Evolutionary conservation across 148 eudicot genomes (phyloP).

Genomic region (Vaccinium vitisidaea): DNA sequence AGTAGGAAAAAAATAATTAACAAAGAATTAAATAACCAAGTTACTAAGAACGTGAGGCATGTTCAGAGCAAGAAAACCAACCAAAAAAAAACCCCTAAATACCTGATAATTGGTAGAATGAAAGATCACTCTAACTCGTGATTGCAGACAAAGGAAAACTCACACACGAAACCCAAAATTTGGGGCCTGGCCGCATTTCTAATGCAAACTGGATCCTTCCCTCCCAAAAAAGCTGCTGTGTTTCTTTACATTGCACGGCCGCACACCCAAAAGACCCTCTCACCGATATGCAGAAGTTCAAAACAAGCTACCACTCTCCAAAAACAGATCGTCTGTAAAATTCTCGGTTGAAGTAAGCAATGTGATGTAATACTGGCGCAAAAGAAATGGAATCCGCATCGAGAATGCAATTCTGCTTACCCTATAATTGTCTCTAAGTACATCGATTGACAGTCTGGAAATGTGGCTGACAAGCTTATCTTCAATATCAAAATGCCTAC

Average conservation of each 20-base stretch:
- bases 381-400: background rate
- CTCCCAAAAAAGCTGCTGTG: background rate
- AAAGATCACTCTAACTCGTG: background rate
- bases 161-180: background rate
- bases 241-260: background rate
- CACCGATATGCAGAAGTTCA: background rate
- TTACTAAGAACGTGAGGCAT: no score
- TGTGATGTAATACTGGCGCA: background rate
- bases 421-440: conserved; percentile 73
- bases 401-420: conserved; percentile 31
- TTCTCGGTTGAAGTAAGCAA: conserved; percentile 2
- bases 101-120: background rate
- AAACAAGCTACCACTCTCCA: conserved; percentile 55
- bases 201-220: background rate
- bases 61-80: no score
- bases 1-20: no score
- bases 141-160: background rate
- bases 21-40: no score
- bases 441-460: conserved; percentile 72
- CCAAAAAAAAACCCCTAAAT: background rate
- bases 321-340: conserved; percentile 54
- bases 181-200: background rate
- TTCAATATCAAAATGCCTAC: conserved; percentile 90
- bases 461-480: conserved; percentile 92
- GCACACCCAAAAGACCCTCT: background rate